A percentile compares a stretch with the other conserved stretches of the same genome.
phyloP scores from a whole-genome alignment of 768 basidiomycete genomes.

The Pleurotus citrinopileatus region DNA sequence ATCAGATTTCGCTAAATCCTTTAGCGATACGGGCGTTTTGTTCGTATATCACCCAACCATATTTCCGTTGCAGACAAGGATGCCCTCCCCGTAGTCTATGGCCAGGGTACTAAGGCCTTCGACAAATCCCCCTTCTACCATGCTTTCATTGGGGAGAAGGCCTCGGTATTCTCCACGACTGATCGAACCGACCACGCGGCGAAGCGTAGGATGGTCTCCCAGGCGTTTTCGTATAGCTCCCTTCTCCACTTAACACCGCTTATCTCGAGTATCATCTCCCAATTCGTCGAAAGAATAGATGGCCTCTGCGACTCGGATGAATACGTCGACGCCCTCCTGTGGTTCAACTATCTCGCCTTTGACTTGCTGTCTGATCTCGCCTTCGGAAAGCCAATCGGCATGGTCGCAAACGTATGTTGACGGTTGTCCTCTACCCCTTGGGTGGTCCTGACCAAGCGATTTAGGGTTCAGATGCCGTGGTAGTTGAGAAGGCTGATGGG shows the following conservation, averaged over 20 bases:
- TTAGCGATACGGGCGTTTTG: constrained; percentile 24
- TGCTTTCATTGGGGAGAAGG: constrained; percentile 24
- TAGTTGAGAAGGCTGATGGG: constrained; percentile 15
- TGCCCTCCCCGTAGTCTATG: constrained; percentile 25
- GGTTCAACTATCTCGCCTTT: constrained; percentile 31
- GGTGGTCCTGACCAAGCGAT: not conserved
- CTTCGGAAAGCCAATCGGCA: constrained; percentile 29
- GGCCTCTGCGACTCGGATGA: constrained; percentile 14
- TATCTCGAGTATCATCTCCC: constrained; percentile 14
- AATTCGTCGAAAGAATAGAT: constrained; percentile 20
- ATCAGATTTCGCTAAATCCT: not conserved
- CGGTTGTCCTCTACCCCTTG: not conserved
- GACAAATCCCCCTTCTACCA: constrained; percentile 28
- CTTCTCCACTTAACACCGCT: constrained; percentile 17
- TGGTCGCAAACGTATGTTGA: constrained; percentile 22
- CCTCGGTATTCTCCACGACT: constrained; percentile 27
- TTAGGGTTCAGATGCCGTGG: constrained; percentile 23
- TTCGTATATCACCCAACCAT: constrained; percentile 29
- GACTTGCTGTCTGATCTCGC: constrained; percentile 29
- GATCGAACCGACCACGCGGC: constrained; percentile 25
- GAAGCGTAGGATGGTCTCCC: constrained; percentile 26
- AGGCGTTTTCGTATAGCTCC: constrained; percentile 23
- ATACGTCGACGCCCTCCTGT: constrained; percentile 22
- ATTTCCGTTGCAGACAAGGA: constrained; percentile 26
- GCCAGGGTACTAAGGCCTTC: constrained; percentile 23